These are phyloP conservation scores for Fistulifera pelliculosa DNA, from an alignment of 108 stramenopile genomes.

Conservation along the genomic window DNA sequence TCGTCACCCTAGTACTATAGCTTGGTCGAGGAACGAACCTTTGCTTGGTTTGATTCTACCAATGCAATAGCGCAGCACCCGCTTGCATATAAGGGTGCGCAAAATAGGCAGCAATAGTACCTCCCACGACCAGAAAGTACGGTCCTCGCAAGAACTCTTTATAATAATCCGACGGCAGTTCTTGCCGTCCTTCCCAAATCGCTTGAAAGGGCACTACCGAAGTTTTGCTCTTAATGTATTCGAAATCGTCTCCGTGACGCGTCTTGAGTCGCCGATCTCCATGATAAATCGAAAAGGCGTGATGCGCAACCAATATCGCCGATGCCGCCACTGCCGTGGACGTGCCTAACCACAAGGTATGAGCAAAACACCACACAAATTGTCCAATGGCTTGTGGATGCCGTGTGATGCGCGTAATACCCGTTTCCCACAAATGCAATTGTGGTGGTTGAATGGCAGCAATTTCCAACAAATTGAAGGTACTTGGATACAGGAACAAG, in stretches of 20 bases:
- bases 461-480: conserved; percentile 93
- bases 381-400: conserved; percentile 95
- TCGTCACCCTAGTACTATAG: too few species aligned
- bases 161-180: conserved; percentile 79
- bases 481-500: conserved; percentile 89
- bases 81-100: conserved; percentile 96
- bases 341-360: conserved; percentile 85
- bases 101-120: conserved; percentile 88
- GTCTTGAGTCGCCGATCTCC: conserved; percentile 84
- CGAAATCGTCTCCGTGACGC: conserved; percentile 76
- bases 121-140: conserved; percentile 81
- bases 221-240: conserved; percentile 65
- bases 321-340: conserved; percentile 72
- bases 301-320: conserved; percentile 82
- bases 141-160: conserved; percentile 89
- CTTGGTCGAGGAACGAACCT: too few species aligned
- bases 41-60: neutral
- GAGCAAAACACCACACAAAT: conserved; percentile 87
- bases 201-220: conserved; percentile 87
- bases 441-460: conserved; percentile 77
- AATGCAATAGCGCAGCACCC: conserved; percentile 64
- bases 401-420: conserved; percentile 90
- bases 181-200: conserved; percentile 82
- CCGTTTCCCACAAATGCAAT: conserved; percentile 91
- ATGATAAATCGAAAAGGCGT: conserved; percentile 88